Evolutionary conservation across 2,329 filamentous ascomycete species (phyloP).

Genomic region (Raffaelea ambrosiae): DNA sequence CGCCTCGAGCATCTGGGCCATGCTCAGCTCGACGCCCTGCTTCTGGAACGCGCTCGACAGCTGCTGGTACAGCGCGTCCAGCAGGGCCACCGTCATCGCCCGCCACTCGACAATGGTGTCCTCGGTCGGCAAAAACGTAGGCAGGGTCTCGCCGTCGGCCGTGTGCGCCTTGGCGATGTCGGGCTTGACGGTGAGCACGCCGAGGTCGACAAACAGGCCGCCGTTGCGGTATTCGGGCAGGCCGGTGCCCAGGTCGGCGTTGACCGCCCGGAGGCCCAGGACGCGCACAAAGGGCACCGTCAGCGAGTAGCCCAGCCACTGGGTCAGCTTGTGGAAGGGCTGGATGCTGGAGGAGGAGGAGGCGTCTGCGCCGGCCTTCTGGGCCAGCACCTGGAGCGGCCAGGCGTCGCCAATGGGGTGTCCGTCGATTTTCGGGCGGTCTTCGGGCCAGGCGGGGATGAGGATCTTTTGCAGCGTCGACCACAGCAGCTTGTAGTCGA

Average conservation of each 20-base stretch:
- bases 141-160: conserved; percentile 33
- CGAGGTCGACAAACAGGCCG: conserved; percentile 77
- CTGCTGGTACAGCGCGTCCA: conserved; percentile 38
- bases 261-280: conserved; percentile 72
- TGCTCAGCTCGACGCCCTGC: conserved; percentile 27
- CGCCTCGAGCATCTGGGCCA: conserved; percentile 44
- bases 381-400: conserved; percentile 52
- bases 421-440: conserved; percentile 40
- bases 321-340: conserved; percentile 81
- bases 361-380: conserved; percentile 24
- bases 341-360: conserved; percentile 43
- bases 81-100: conserved; percentile 44
- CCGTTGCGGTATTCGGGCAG: conserved; percentile 91
- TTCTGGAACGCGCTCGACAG: conserved; percentile 27
- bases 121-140: conserved; percentile 41
- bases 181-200: conserved; percentile 62
- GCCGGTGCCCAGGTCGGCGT: conserved; percentile 74
- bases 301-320: conserved; percentile 90
- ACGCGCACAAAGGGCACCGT: conserved; percentile 36
- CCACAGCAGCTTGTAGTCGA: conserved; percentile 33
- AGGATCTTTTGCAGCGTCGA: conserved; percentile 31
- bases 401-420: conserved; percentile 41
- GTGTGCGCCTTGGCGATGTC: conserved; percentile 64
- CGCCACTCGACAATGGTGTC: conserved; percentile 54
- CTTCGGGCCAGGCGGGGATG: conserved; percentile 39